Conservation (phyloP, 2,329 filamentous ascomycete species). For the Calonectria henricotiae region DNA sequence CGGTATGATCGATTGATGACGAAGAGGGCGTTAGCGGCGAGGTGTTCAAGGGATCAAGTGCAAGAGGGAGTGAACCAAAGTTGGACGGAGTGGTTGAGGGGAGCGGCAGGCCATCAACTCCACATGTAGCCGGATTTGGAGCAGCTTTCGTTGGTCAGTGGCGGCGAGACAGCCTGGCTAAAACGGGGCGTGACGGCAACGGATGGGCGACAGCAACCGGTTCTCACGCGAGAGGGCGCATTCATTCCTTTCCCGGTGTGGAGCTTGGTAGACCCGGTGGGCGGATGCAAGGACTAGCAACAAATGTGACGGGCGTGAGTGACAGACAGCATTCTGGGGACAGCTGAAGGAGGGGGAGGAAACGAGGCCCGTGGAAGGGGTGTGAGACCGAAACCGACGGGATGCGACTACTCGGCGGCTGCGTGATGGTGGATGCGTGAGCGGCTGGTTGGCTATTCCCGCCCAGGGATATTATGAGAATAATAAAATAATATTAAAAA, state of each 20-base stretch:
- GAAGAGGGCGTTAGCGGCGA: constrained; percentile 1
- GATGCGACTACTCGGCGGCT: constrained; percentile 9
- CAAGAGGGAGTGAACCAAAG: constrained; percentile 11
- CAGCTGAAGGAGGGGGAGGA: constrained; percentile 17
- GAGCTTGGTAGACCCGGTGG: constrained; percentile 18
- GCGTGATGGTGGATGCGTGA: constrained; percentile 21
- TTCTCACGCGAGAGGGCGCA: constrained; percentile 32
- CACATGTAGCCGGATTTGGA: constrained; percentile 49
- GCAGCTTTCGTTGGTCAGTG: constrained; percentile 38
- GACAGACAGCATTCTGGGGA: constrained; percentile 11
- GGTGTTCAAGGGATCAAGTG: constrained; percentile 9
- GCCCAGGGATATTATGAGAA: not conserved
- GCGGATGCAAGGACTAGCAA: constrained; percentile 23
- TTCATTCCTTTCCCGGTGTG: constrained; percentile 30
- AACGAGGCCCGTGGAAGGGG: constrained; percentile 12
- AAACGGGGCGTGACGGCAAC: constrained; percentile 34
- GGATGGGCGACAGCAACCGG: constrained; percentile 22
- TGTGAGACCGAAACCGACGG: constrained; percentile 15
- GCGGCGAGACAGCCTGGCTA: constrained; percentile 41
- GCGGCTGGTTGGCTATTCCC: constrained; percentile 15
- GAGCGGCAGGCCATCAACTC: constrained; percentile 30
- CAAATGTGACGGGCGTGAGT: constrained; percentile 15
- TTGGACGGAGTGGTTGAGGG: constrained; percentile 15
- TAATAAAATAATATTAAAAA: not conserved
- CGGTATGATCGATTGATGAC: constrained; percentile 19